Evolutionary conservation across 2,329 filamentous ascomycete species (phyloP), one percentile per base, ranked within the genome.

Genomic region (Nemania sp.): DNA sequence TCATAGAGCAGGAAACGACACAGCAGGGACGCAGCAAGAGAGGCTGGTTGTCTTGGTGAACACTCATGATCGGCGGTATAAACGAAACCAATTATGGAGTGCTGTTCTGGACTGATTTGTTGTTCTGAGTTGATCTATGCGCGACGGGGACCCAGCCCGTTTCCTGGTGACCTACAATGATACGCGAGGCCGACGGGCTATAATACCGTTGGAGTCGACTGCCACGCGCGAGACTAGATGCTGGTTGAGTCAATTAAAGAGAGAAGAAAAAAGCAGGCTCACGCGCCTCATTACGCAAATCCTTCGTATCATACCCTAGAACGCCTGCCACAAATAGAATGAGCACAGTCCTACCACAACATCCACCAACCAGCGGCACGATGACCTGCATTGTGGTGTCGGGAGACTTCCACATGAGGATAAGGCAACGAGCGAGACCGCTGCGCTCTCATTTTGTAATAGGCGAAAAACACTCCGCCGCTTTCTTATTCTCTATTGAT

Each of bases 401-500:
- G 53, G n/a, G 49, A 52, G 55, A 51, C 42, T 49, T 45, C 28
- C 42, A 28, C 33, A 51, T 51, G 45, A 41, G 42, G 36, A 53
- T 49, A 52, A 52, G 57, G 33, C 48, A 45, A 54, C 41, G 40
- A 47, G 33, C 40, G 47, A 51, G 33, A 37, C 19, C 49, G 19
- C 44, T 42, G 40, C 28, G 39, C 48, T 30, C 34, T 31, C 24
- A 20, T 30, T 36, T 39, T 36, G 23, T 40, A 39, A 39, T 23
- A 30, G 31, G 40, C 57, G n/a, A 43, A 44, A 41, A 40, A 30
- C 15, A 46, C 41, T 31, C 30, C 36, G 17, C 17, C 24, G 24
- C 43, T 31, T 47, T 17, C 39, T 64, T 74, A 79, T 42, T 80
- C 74, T 70, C 82, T 83, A 70, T 83, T 86, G 65, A 86, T 82